Evolutionary conservation across 2,329 filamentous ascomycete species (phyloP).

Genomic region (Penicillium sp.): DNA sequence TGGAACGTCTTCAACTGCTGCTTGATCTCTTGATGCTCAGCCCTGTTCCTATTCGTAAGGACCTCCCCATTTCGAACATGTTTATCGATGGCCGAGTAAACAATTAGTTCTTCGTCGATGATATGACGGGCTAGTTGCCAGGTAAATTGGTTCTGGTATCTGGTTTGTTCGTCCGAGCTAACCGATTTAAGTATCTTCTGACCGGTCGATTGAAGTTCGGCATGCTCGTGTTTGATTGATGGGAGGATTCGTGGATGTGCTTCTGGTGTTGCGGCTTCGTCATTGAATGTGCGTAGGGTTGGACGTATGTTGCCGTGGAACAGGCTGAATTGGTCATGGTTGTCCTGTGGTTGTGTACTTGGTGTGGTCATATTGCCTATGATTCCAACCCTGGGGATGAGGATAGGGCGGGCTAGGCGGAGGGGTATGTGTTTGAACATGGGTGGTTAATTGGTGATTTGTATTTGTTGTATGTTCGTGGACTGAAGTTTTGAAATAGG

Average conservation of each 20-base stretch:
- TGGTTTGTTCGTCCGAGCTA: slow-evolving; percentile 46
- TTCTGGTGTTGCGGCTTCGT: slow-evolving; percentile 2
- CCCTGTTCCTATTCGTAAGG: slow-evolving; percentile 51
- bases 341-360: background rate
- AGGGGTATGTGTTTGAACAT: background rate
- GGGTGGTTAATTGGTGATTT: background rate
- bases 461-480: background rate
- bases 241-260: slow-evolving; percentile 31
- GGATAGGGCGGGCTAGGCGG: background rate
- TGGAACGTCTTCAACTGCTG: slow-evolving; percentile 53
- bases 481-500: background rate
- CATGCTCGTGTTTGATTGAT: slow-evolving; percentile 45
- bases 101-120: slow-evolving; percentile 53
- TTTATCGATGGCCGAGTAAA: slow-evolving; percentile 57
- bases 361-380: background rate
- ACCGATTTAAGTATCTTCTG: slow-evolving; percentile 43
- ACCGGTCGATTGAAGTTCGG: slow-evolving; percentile 44
- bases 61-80: slow-evolving; percentile 46
- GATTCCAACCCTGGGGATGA: background rate
- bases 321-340: background rate
- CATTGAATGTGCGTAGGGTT: background rate
- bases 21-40: slow-evolving; percentile 56
- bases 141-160: slow-evolving; percentile 53
- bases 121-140: slow-evolving; percentile 56
- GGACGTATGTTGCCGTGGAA: background rate